These are phyloP conservation scores for Basipetospora chlamydospora DNA, from an alignment of 2,329 filamentous ascomycete species.

Conservation along the genomic window DNA sequence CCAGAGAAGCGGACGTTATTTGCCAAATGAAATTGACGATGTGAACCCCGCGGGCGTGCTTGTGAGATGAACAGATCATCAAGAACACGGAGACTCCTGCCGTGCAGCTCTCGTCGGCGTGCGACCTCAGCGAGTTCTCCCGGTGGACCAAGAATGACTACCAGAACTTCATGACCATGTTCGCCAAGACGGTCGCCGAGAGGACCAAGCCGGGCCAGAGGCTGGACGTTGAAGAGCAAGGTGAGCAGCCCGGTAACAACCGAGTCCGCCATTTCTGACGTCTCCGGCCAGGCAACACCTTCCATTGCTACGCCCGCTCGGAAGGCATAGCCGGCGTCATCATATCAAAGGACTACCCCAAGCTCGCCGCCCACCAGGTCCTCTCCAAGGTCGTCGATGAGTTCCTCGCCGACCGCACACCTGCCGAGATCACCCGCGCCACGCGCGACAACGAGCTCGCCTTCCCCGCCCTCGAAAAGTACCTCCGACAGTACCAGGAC, in stretches of 20 bases:
- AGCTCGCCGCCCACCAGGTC: constrained; percentile 70
- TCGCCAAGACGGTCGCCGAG: constrained; percentile 77
- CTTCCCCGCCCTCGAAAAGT: constrained; percentile 67
- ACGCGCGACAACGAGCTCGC: constrained; percentile 11
- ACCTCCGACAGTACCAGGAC: constrained; percentile 64
- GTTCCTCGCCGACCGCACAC: constrained; percentile 62
- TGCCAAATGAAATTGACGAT: not conserved
- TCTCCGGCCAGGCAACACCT: constrained; percentile 39
- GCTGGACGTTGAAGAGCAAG: constrained; percentile 74
- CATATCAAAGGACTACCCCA: constrained; percentile 63
- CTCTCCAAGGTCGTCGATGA: constrained; percentile 79
- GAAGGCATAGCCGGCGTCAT: constrained; percentile 64
- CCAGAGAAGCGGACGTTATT: not conserved
- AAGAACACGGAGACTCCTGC: constrained; percentile 66
- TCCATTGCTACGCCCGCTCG: constrained; percentile 63
- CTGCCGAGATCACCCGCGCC: constrained; percentile 17
- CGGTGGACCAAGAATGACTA: constrained; percentile 65
- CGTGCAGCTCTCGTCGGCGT: constrained; percentile 61
- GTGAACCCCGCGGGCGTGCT: not conserved
- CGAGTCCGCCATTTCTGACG: not conserved
- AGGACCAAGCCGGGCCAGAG: constrained; percentile 67
- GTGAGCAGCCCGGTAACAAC: too few relatives aligned
- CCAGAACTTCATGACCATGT: constrained; percentile 63
- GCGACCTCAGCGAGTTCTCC: constrained; percentile 64
- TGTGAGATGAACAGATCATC: constrained; percentile 40